These are phyloP conservation scores for Aquilaria malaccensis DNA, from an alignment of 345 rosid species.

Conservation along the genomic window DNA sequence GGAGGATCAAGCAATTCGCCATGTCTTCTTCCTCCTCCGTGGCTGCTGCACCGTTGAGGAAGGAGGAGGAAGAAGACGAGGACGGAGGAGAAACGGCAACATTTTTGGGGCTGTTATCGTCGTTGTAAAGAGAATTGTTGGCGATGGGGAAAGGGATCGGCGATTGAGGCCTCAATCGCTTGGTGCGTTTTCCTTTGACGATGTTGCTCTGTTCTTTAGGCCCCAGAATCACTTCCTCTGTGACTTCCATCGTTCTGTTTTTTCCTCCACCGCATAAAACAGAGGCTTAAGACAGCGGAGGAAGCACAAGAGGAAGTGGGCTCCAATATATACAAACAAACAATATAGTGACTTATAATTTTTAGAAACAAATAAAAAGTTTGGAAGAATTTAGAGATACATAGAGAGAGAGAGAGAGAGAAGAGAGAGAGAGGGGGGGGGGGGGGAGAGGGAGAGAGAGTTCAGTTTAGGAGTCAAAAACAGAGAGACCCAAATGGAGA, in stretches of 20 bases:
- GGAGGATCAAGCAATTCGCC: constrained; percentile 92
- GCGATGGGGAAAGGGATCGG: constrained; percentile 38
- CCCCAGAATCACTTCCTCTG: constrained; percentile 27
- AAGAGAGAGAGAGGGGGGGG: neutral
- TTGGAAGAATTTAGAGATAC: neutral
- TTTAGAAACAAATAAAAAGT: too few species aligned
- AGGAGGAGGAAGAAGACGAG: constrained; percentile 29
- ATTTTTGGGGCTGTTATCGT: constrained; percentile 13
- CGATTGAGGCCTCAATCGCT: constrained; percentile 61
- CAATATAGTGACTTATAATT: too few species aligned
- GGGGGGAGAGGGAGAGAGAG: constrained; percentile 3
- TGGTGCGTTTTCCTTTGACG: constrained; percentile 76
- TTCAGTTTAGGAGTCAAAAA: constrained; percentile 23
- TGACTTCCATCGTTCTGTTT: constrained; percentile 30
- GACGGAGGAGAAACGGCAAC: constrained; percentile 15
- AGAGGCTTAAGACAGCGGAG: neutral
- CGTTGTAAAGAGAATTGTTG: constrained; percentile 26
- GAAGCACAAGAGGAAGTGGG: constrained; percentile 8
- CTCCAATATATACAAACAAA: constrained; percentile 5
- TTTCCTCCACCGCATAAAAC: constrained; percentile 5
- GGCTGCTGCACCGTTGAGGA: constrained; percentile 19
- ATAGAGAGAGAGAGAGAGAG: constrained; percentile 13
- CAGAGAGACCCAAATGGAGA: constrained; percentile 21
- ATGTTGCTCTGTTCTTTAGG: constrained; percentile 30
- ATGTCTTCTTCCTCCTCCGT: constrained; percentile 79